Percentiles rank a stretch among this genome's conserved stretches.
Conservation (phyloP, 805 yeast genomes). For the Ogataea sp. region DNA sequence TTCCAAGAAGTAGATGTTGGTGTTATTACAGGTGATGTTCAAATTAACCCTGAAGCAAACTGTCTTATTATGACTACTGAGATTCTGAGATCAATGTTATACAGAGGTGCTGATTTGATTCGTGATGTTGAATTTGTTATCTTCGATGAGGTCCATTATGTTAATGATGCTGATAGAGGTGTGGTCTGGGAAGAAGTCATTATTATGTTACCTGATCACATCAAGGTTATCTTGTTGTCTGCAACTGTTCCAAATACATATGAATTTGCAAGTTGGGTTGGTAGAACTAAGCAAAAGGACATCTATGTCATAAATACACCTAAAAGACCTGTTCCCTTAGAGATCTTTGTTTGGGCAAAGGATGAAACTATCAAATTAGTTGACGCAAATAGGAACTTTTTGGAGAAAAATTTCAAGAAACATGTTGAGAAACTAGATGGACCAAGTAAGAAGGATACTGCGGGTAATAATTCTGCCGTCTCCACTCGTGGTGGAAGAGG, state of each 20-base stretch:
- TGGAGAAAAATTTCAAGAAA: conserved; percentile 51
- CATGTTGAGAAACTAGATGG: conserved; percentile 46
- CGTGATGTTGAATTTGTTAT: conserved; percentile 97
- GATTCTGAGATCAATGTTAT: conserved; percentile 88
- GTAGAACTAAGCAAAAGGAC: conserved; percentile 92
- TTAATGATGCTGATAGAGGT: conserved; percentile 94
- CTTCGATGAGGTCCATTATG: conserved; percentile 97
- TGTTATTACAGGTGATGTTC: conserved; percentile 95
- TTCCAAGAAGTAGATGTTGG: conserved; percentile 86
- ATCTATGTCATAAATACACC: conserved; percentile 95
- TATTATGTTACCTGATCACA: conserved; percentile 95
- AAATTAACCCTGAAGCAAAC: conserved; percentile 92
- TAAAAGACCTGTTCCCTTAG: conserved; percentile 93
- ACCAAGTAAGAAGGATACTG: conserved; percentile 17
- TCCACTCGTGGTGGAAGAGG: conserved; percentile 10
- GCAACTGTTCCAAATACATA: conserved; percentile 99
- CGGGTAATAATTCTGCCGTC: too few species aligned
- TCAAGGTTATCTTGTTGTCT: conserved; percentile 80
- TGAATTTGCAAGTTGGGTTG: conserved; percentile 98
- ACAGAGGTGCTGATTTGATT: conserved; percentile 92
- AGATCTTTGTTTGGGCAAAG: conserved; percentile 80
- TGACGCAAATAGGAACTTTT: conserved; percentile 63
- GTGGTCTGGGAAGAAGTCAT: conserved; percentile 99
- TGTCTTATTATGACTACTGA: conserved; percentile 98
- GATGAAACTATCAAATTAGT: conserved; percentile 64